Evolutionary conservation across 1,139 yeast genomes (phyloP), one percentile per base, ranked within the genome.

Genomic region (Sugiyamaella pinicola): DNA sequence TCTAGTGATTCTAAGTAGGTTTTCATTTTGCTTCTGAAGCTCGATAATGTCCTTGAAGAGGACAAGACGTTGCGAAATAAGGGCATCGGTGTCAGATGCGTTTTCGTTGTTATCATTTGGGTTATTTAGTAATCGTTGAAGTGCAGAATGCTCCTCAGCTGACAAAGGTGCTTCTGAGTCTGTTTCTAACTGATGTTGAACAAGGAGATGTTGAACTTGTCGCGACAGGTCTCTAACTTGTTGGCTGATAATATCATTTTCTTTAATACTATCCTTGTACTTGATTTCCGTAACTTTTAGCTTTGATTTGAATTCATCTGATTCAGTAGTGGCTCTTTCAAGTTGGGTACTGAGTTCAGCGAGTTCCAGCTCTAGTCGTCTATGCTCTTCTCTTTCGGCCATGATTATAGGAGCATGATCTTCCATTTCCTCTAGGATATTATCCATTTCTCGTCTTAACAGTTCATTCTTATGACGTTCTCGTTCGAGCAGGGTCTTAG

Each of bases 361-460:
- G 69, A 83, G 68, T 56, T 81, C 83, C 4, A 63, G 61, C 62
- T 82, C 84, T 38, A 81, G 63, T 13, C 75, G 68, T 9, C 69
- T 64, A 34, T 79, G 77, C 55, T 79, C 81, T 52, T 77, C 81
- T 52, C 76, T 83, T 66, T 82, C 87, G 58, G 82, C 85, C 70
- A 86, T 79, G 48, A 91, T 78, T 1, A 85, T 75, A 0, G 98
- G 98, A 52, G 89, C 85, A 62, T 87, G 85, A 22, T 81, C 77
- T 65, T 90, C 96, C 59, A 93, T 74, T 66, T 91, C 97, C 29
- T 74, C 75, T 33, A 90, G 81, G 61, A 91, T 84, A 0, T 78
- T 74, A 60, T 85, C 85, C 57, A 91, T 74, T 68, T 89, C 93
- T 34, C 74, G 69, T 55, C 91, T 86, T 53, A 91, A 75, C 54